These are phyloP conservation scores for Leptosphaerulina australis DNA, from an alignment of 2,329 filamentous ascomycete species.

Conservation along the genomic window DNA sequence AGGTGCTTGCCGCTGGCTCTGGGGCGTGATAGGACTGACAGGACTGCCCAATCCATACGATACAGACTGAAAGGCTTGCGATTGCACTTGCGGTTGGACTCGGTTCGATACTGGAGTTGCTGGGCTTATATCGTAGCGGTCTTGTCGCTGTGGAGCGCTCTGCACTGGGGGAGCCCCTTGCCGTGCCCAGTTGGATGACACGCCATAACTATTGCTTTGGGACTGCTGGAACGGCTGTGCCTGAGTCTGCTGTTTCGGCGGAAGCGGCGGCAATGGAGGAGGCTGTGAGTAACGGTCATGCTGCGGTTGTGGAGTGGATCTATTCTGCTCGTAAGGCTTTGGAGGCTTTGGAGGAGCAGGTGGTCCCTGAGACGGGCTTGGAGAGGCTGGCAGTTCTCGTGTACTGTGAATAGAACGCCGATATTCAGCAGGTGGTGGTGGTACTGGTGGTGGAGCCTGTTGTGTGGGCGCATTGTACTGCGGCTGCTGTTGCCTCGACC, in stretches of 20 bases:
- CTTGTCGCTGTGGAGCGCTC: slow-evolving; percentile 26
- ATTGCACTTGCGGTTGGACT: slow-evolving; percentile 34
- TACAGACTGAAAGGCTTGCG: slow-evolving; percentile 31
- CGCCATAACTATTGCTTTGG: slow-evolving; percentile 28
- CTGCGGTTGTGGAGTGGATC: slow-evolving; percentile 31
- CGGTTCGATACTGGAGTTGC: slow-evolving; percentile 38
- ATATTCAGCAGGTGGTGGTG: slow-evolving; percentile 70
- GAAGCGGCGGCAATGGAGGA: slow-evolving; percentile 44
- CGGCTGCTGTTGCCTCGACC: slow-evolving; percentile 62
- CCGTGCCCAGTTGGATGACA: slow-evolving; percentile 21
- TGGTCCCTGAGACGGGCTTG: slow-evolving; percentile 33
- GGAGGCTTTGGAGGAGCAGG: slow-evolving; percentile 57
- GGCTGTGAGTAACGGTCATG: slow-evolving; percentile 40
- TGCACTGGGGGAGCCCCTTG: slow-evolving; percentile 22
- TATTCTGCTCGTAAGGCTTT: slow-evolving; percentile 42
- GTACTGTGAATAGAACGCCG: slow-evolving; percentile 41
- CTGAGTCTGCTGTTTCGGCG: slow-evolving; percentile 35
- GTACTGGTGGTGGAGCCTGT: slow-evolving; percentile 56
- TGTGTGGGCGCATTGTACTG: slow-evolving; percentile 47
- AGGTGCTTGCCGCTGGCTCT: slow-evolving; percentile 29
- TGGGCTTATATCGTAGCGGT: slow-evolving; percentile 34
- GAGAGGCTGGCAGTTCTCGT: slow-evolving; percentile 45
- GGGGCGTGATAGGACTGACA: slow-evolving; percentile 47
- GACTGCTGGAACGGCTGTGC: slow-evolving; percentile 26
- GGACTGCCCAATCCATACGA: slow-evolving; percentile 42